These are phyloP conservation scores for Barnettozyma vustinii DNA, from an alignment of 805 yeast genomes.

Conservation along the genomic window DNA sequence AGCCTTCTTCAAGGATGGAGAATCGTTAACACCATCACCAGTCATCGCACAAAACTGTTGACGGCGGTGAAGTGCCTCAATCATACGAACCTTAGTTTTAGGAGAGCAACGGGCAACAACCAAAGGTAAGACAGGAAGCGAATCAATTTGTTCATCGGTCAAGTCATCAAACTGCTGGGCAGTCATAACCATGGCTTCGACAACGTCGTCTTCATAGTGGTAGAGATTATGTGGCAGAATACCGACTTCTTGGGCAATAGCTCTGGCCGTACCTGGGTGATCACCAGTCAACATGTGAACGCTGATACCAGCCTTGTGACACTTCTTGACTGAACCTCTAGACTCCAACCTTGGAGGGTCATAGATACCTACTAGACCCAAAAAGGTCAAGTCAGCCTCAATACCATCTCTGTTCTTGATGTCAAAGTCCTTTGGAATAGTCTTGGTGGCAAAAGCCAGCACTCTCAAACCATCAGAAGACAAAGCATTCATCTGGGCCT, in stretches of 20 bases:
- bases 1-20: slow-evolving; percentile 70
- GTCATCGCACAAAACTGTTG: slow-evolving; percentile 71
- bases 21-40: slow-evolving; percentile 81
- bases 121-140: slow-evolving; percentile 59
- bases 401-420: slow-evolving; percentile 36
- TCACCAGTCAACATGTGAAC: slow-evolving; percentile 84
- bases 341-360: slow-evolving; percentile 78
- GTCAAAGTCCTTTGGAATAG: slow-evolving; percentile 28
- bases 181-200: slow-evolving; percentile 66
- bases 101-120: slow-evolving; percentile 85
- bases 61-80: slow-evolving; percentile 66
- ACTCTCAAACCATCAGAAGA: slow-evolving; percentile 69
- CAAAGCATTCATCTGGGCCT: slow-evolving; percentile 50
- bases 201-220: slow-evolving; percentile 50
- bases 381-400: slow-evolving; percentile 49
- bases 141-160: slow-evolving; percentile 55
- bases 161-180: slow-evolving; percentile 66
- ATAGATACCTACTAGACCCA: slow-evolving; percentile 71
- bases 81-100: slow-evolving; percentile 74
- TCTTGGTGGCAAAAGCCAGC: slow-evolving; percentile 57
- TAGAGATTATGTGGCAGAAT: slow-evolving; percentile 58
- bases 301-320: slow-evolving; percentile 71
- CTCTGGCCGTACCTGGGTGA: slow-evolving; percentile 71
- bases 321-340: slow-evolving; percentile 55
- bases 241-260: slow-evolving; percentile 82